These are phyloP conservation scores for Tolypocladium inflatum DNA, from an alignment of 2,329 filamentous ascomycete species.

Conservation along the genomic window DNA sequence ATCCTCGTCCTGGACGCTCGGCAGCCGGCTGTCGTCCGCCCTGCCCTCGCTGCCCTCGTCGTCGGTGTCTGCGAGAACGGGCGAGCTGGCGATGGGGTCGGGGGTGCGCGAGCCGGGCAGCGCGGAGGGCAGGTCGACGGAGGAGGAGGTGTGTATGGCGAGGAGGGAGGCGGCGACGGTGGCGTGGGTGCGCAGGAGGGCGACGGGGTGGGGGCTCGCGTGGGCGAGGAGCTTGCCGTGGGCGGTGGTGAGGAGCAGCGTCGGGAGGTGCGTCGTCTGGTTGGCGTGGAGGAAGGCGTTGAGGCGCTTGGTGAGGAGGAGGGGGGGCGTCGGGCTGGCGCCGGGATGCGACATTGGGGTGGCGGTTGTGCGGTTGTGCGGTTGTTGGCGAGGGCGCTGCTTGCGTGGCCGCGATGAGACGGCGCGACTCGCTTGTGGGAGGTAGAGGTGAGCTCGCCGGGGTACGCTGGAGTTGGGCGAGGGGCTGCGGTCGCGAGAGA, in stretches of 20 bases:
- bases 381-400: background rate
- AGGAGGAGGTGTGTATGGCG: conserved; percentile 42
- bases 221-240: conserved; percentile 56
- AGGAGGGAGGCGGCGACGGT: conserved; percentile 55
- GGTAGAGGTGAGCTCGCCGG: background rate
- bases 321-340: conserved; percentile 36
- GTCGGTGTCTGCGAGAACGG: conserved; percentile 12
- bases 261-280: conserved; percentile 47
- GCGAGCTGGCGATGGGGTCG: conserved; percentile 13
- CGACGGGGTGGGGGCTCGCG: conserved; percentile 45
- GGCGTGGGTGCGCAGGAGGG: conserved; percentile 50
- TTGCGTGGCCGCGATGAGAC: background rate
- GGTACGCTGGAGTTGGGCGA: background rate
- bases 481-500: background rate
- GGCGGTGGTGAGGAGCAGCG: conserved; percentile 48
- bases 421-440: background rate
- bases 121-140: conserved; percentile 30
- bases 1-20: conserved; percentile 8
- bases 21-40: conserved; percentile 9
- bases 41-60: conserved; percentile 14
- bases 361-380: background rate
- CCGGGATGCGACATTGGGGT: conserved; percentile 1
- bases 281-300: conserved; percentile 51
- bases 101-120: conserved; percentile 26
- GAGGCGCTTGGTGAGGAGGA: conserved; percentile 57